phyloP scores from a whole-genome alignment of 1,284 basidiomycete genomes.

The Pyrrhoderma noxium region DNA sequence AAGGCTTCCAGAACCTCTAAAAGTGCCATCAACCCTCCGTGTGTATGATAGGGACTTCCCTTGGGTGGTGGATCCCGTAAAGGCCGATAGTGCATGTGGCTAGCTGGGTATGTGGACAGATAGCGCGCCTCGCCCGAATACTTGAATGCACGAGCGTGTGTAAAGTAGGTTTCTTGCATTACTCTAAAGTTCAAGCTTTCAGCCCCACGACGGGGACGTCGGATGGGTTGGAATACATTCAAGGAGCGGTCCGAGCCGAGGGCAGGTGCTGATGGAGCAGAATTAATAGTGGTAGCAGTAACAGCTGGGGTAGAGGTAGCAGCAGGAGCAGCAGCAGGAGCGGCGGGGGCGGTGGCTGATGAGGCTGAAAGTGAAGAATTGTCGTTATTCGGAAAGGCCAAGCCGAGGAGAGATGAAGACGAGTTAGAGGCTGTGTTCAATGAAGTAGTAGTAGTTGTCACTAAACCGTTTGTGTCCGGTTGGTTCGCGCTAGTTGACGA shows the following conservation, averaged over 20 bases:
- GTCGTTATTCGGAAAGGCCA: no score
- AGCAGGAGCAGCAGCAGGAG: neutral
- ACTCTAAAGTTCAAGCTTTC: slow-evolving; percentile 40
- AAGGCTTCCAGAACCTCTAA: slow-evolving; percentile 70
- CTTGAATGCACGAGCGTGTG: slow-evolving; percentile 58
- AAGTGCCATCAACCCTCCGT: slow-evolving; percentile 60
- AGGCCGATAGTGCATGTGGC: slow-evolving; percentile 55
- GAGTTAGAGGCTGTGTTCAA: no score
- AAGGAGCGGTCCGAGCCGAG: slow-evolving; percentile 25
- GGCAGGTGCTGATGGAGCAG: slow-evolving; percentile 26
- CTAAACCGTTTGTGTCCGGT: no score
- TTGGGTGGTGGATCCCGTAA: slow-evolving; percentile 53
- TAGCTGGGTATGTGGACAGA: slow-evolving; percentile 60
- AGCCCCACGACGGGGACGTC: slow-evolving; percentile 54
- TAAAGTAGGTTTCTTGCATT: slow-evolving; percentile 57
- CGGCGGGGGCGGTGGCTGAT: neutral
- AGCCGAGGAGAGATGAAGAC: no score
- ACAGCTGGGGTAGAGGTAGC: slow-evolving; percentile 18
- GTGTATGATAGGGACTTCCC: slow-evolving; percentile 61
- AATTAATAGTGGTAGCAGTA: slow-evolving; percentile 24
- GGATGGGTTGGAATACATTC: slow-evolving; percentile 47
- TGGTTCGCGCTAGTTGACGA: no score
- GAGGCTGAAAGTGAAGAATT: neutral
- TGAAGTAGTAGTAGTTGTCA: no score
- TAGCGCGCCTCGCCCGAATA: slow-evolving; percentile 69